Percentiles rank a stretch among this genome's conserved stretches.
phyloP scores from a whole-genome alignment of 768 basidiomycete species.

The Royoungia palumana region DNA sequence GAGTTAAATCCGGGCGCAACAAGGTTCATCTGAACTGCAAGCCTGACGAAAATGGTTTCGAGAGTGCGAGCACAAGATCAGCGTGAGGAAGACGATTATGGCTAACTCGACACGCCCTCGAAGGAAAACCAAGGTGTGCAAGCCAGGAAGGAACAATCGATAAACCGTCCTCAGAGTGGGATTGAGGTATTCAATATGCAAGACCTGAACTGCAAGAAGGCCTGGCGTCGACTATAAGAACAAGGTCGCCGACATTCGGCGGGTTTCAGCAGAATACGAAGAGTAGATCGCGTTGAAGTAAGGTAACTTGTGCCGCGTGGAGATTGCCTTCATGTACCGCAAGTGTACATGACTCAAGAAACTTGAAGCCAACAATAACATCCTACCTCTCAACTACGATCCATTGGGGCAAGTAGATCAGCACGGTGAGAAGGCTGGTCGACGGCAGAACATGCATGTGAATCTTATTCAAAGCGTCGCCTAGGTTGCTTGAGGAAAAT shows the following conservation, averaged over 20 bases:
- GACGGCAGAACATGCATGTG: too few species aligned
- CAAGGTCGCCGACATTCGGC: slow-evolving; percentile 78
- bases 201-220: slow-evolving; percentile 42
- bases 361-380: not conserved
- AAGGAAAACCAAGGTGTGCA: slow-evolving; percentile 29
- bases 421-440: slow-evolving; percentile 56
- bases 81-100: slow-evolving; percentile 55
- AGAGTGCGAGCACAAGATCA: slow-evolving; percentile 64
- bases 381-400: slow-evolving; percentile 74
- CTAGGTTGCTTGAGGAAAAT: too few species aligned
- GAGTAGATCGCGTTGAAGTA: slow-evolving; percentile 57
- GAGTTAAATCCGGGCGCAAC: slow-evolving; percentile 72
- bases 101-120: slow-evolving; percentile 48
- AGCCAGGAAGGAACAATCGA: slow-evolving; percentile 58
- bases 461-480: too few species aligned
- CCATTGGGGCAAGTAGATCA: slow-evolving; percentile 64
- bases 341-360: not conserved
- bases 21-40: slow-evolving; percentile 84
- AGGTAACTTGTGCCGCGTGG: slow-evolving; percentile 74
- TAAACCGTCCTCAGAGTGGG: slow-evolving; percentile 41
- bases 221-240: slow-evolving; percentile 77
- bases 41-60: slow-evolving; percentile 73
- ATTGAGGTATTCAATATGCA: slow-evolving; percentile 45
- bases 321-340: slow-evolving; percentile 57
- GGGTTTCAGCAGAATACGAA: slow-evolving; percentile 69